Conservation (phyloP, 208 protist genomes). For the Lotmaria passim region DNA sequence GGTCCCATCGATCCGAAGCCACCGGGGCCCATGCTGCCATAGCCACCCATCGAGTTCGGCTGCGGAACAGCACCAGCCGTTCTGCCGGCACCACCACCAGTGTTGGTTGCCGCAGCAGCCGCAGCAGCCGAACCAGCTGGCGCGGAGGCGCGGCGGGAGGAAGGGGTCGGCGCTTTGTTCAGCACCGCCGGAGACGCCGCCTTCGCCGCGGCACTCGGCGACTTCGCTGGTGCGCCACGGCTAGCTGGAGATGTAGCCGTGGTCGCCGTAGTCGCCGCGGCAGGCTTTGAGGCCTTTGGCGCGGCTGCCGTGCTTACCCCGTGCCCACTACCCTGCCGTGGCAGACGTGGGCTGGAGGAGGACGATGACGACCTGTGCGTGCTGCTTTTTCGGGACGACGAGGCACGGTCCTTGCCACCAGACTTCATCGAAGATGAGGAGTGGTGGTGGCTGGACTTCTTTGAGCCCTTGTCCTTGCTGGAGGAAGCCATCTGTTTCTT, state of each 20-base stretch:
- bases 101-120: neutral
- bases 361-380: neutral
- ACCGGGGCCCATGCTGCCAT: slow-evolving; percentile 18
- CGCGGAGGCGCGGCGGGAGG: neutral
- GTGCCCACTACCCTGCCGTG: slow-evolving; percentile 5
- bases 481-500: slow-evolving; percentile 17
- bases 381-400: slow-evolving; percentile 2
- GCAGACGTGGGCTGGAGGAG: neutral
- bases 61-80: neutral
- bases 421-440: slow-evolving; percentile 16
- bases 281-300: neutral
- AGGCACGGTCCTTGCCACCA: slow-evolving; percentile 9
- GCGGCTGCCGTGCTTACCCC: slow-evolving; percentile 1
- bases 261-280: neutral
- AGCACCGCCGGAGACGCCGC: neutral
- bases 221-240: neutral
- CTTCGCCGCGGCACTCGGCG: neutral
- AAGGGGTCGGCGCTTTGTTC: neutral
- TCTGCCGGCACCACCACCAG: neutral
- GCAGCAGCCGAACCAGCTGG: neutral
- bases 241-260: neutral
- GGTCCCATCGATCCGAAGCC: slow-evolving; percentile 7
- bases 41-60: slow-evolving; percentile 15
- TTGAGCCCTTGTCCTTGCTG: slow-evolving; percentile 12
- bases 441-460: slow-evolving; percentile 27